Conservation (phyloP, 2,329 filamentous ascomycete species). For the Leptographium procerum region DNA sequence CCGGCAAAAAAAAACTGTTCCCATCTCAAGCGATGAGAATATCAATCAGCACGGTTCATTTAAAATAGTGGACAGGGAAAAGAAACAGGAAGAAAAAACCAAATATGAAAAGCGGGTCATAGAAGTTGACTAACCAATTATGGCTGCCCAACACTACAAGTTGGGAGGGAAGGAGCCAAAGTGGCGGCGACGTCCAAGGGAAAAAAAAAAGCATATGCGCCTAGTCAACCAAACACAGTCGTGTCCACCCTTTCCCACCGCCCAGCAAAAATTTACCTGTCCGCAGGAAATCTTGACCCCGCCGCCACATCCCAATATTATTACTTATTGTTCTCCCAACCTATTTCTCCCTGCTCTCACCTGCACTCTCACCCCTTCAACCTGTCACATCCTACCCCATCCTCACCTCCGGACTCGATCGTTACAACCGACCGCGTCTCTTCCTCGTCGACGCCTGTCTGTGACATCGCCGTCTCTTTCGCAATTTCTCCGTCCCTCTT, state of each 20-base stretch:
- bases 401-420: neutral
- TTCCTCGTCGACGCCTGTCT: neutral
- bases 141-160: constrained; percentile 5
- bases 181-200: constrained; percentile 6
- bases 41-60: neutral
- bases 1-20: neutral
- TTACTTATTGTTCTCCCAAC: constrained; percentile 6
- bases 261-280: constrained; percentile 14
- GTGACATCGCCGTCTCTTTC: neutral
- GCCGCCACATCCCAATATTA: constrained; percentile 10
- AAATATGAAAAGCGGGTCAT: constrained; percentile 2
- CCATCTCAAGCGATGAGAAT: neutral
- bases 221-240: constrained; percentile 1
- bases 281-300: constrained; percentile 12
- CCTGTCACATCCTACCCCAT: neutral
- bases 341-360: constrained; percentile 2
- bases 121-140: constrained; percentile 3
- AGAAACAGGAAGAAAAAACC: neutral
- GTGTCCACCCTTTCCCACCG: constrained; percentile 8
- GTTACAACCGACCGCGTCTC: neutral
- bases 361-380: neutral
- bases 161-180: neutral
- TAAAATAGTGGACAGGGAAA: constrained; percentile 45
- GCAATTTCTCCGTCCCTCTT: constrained; percentile 6
- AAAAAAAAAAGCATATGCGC: constrained; percentile 2